These are phyloP conservation scores for Phialophora macrospora DNA, from an alignment of 2,329 filamentous ascomycete genomes.

Conservation along the genomic window DNA sequence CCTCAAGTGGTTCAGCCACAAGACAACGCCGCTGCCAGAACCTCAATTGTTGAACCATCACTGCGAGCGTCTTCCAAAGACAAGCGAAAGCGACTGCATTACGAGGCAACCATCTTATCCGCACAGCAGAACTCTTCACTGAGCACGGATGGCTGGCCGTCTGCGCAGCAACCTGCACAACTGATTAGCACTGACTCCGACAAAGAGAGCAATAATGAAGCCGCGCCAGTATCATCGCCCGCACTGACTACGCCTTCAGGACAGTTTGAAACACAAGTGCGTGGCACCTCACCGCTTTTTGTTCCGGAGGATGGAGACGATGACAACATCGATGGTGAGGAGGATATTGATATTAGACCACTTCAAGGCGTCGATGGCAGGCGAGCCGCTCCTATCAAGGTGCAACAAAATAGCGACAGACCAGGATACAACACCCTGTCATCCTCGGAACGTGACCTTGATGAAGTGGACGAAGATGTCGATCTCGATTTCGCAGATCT, in stretches of 20 bases:
- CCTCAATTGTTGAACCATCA: constrained; percentile 7
- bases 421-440: not conserved
- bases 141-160: constrained; percentile 8
- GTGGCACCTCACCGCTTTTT: constrained; percentile 14
- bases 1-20: not conserved
- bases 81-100: constrained; percentile 12
- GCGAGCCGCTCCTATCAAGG: not conserved
- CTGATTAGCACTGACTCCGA: constrained; percentile 10
- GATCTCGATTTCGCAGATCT: constrained; percentile 2
- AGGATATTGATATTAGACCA: not conserved
- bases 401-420: not conserved
- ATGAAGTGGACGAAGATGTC: constrained; percentile 2
- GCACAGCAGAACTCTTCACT: constrained; percentile 14
- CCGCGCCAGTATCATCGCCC: too few species aligned
- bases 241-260: not conserved
- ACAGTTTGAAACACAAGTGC: not conserved
- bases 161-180: not conserved
- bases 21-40: not conserved
- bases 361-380: not conserved
- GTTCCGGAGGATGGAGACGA: constrained; percentile 17
- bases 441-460: not conserved
- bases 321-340: not conserved
- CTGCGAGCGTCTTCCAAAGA: constrained; percentile 10
- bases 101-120: constrained; percentile 11
- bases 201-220: not conserved